phyloP scores from a whole-genome alignment of 2,329 filamentous ascomycete genomes.

The Camptophora hylomeconis region DNA sequence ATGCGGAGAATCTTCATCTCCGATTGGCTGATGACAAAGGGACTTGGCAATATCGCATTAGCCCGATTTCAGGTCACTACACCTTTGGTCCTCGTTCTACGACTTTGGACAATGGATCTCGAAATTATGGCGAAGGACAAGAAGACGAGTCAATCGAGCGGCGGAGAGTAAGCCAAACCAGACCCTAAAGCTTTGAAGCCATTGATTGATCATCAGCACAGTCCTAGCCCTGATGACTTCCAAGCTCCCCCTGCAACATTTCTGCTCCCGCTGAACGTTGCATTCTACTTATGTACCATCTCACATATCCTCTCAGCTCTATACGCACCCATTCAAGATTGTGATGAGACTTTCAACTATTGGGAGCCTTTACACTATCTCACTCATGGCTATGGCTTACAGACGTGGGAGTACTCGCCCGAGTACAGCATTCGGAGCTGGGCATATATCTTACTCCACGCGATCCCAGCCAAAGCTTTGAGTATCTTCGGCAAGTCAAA shows the following conservation, averaged over 20 bases:
- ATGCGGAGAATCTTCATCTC: slow-evolving; percentile 1
- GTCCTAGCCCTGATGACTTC: too few species aligned
- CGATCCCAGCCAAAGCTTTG: slow-evolving; percentile 53
- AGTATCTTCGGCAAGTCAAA: slow-evolving; percentile 41
- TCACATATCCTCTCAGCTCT: slow-evolving; percentile 64
- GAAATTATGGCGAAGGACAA: too few species aligned
- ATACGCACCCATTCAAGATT: slow-evolving; percentile 89
- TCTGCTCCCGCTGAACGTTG: slow-evolving; percentile 56
- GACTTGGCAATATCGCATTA: too few species aligned
- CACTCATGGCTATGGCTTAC: slow-evolving; percentile 78
- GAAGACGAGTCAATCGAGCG: too few species aligned
- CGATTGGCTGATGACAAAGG: slow-evolving; percentile 3
- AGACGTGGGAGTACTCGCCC: slow-evolving; percentile 98
- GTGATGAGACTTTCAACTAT: slow-evolving; percentile 98
- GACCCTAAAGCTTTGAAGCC: too few species aligned
- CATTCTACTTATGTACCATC: slow-evolving; percentile 67
- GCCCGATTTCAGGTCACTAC: too few species aligned
- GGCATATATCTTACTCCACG: slow-evolving; percentile 76
- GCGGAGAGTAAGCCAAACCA: too few species aligned
- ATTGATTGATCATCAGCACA: too few species aligned
- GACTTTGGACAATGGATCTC: too few species aligned
- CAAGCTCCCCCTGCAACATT: slow-evolving; percentile 32
- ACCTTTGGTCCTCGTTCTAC: too few species aligned
- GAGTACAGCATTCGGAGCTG: slow-evolving; percentile 91
- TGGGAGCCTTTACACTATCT: slow-evolving; percentile 97